Base-by-base conservation (phyloP, 139 green algal genomes). In the Chlorella sp. region DNA sequence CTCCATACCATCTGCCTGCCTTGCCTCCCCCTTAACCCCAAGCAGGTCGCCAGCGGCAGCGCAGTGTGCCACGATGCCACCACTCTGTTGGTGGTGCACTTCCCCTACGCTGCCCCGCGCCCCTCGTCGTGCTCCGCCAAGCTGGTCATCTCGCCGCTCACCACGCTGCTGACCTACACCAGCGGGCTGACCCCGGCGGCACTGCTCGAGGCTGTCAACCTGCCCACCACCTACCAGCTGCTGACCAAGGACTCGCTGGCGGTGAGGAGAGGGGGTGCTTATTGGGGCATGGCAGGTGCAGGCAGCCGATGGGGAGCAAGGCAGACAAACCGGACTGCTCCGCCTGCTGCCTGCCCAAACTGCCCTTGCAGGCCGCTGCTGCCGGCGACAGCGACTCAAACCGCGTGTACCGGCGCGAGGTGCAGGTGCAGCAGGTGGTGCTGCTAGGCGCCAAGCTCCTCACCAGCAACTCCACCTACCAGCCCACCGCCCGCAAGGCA, bases 41-140 rank as follows among this genome's bases (percentile, higher is more conserved):
- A 46, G 41, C 77, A 73, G 60, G 58, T 73, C 60, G 40, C 26
- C 11, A 22, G 13, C 4, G 75, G 54, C 75, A 81, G 75, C 77
- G 38, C n/a, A 40, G 54, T 74, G 8, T 83, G 77, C 77, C 60
- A 83, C 58, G 77, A 83, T 28, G 26, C 36, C 40, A 58, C 77
- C 40, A 40, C 60, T 0, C 56, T 58, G 38, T 38, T 73, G 40
- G 40, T 60, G 1, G 58, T 73, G 26, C 58, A 56, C 58, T 73
- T 83, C 38, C 77, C 77, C 38, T 56, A 58, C 36, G 77, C 77
- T 14, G 60, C 77, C 28, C 77, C 77, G 13, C 38, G 26, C 11
- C 77, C 77, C 3, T 0, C 60, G 40, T 34, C 56, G 40, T 83
- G 77, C 77, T 44, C 14, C 77, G 40, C 34, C 13, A 19, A 40